Conservation (phyloP, 305 asterid genomes). For the Ruellia speciosa region DNA sequence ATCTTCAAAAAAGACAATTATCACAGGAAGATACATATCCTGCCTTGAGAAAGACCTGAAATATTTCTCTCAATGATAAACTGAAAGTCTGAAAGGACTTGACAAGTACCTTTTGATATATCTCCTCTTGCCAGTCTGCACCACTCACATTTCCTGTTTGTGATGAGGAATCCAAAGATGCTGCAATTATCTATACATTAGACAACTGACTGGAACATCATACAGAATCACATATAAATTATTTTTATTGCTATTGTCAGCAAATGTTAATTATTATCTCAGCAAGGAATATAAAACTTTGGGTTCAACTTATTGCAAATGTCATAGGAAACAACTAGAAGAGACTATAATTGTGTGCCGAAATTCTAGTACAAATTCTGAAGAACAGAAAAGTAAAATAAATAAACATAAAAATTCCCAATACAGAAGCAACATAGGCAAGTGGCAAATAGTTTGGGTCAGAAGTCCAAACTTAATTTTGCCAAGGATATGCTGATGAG, state of each 20-base stretch:
- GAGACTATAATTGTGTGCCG: constrained; percentile 4
- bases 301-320: constrained; percentile 14
- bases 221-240: constrained; percentile 12
- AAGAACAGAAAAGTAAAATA: not conserved
- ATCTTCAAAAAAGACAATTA: constrained; percentile 12
- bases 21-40: constrained; percentile 10
- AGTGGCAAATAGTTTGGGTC: constrained; percentile 11
- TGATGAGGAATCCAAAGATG: constrained; percentile 74
- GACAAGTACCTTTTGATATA: constrained; percentile 72
- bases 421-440: not conserved
- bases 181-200: constrained; percentile 33
- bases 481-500: constrained; percentile 9
- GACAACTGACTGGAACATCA: constrained; percentile 19
- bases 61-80: constrained; percentile 15
- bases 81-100: constrained; percentile 11
- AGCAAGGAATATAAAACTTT: constrained; percentile 3
- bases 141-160: constrained; percentile 64
- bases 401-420: constrained; percentile 1
- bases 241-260: not conserved
- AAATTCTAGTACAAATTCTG: constrained; percentile 8
- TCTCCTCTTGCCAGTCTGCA: constrained; percentile 93
- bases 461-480: not conserved
- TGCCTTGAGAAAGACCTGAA: constrained; percentile 3
- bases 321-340: constrained; percentile 9
- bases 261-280: not conserved